Evolutionary conservation across 345 rosid species (phyloP).

Genomic region (Citrus trifoliata): DNA sequence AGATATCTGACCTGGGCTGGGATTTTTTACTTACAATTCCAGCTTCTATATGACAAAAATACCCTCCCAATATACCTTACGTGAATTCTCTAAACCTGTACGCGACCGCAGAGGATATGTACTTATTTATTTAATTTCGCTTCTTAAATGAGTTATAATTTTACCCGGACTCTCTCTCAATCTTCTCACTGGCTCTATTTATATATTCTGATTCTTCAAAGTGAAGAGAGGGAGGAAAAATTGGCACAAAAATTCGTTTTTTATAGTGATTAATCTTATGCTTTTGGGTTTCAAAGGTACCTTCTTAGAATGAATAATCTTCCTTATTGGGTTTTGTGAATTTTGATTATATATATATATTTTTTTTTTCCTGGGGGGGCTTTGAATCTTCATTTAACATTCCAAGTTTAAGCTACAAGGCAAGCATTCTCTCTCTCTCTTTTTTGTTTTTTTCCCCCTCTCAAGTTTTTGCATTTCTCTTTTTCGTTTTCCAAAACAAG

Average conservation of each 20-base stretch:
- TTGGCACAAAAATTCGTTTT: background rate
- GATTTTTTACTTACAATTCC: background rate
- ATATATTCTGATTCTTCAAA: background rate
- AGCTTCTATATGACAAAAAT: background rate
- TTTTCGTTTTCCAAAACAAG: background rate
- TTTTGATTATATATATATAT: background rate
- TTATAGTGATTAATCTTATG: background rate
- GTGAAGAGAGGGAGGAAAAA: constrained; percentile 11
- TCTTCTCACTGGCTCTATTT: background rate
- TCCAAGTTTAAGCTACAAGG: constrained; percentile 30
- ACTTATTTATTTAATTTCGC: background rate
- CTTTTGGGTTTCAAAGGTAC: constrained; percentile 16
- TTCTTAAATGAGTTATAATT: background rate
- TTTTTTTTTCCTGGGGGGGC: background rate
- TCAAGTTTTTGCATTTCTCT: background rate
- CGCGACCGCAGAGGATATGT: background rate
- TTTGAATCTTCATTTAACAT: constrained; percentile 32
- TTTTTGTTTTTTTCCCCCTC: background rate
- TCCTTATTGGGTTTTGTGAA: constrained; percentile 1
- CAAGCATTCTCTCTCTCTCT: background rate
- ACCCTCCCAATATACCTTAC: background rate
- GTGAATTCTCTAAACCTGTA: background rate
- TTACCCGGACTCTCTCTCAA: background rate
- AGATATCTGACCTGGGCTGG: constrained; percentile 43
- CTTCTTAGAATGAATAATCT: constrained; percentile 4